Evolutionary conservation across 345 rosid species (phyloP), one percentile per base, ranked within the genome.

Genomic region (Rhizophora apiculata): DNA sequence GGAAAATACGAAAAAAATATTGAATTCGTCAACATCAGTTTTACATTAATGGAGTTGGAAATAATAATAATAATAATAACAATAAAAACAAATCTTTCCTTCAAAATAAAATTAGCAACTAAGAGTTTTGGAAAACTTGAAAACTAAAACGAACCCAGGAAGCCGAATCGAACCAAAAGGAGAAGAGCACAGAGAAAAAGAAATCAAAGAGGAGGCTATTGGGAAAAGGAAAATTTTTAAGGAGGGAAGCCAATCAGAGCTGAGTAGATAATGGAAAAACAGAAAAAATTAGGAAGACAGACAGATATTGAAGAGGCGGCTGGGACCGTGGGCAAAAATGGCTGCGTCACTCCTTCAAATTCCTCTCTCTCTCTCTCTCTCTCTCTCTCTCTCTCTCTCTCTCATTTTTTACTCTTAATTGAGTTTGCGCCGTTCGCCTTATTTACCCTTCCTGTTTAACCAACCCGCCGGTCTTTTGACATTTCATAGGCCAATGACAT

Each of bases 311-410:
- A 13, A 43, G 31, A 43, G 48, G 68, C 46, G 49, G 48, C 72
- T 66, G 55, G 64, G 64, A 67, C 63, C 71, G 76, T 68, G 76
- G 76, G 76, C 76, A 32, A 64, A 63, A 68, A 61, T 68, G 60
- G 70, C 49, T 58, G 70, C 67, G 55, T 8, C 67, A 68, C 60
- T 64, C 43, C 63, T 72, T 68, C 63, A 58, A 39, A 62, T 27
- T 43, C 24, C 24, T 24, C 24, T 24, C 24, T 24, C 24, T 24
- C 24, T 24, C 24, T 24, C 24, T 24, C 24, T 24, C 24, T 24
- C 24, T 24, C 24, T 24, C 1, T 24, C 1, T 24, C 1, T 24
- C 24, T 24, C 24, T 24, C 24, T 24, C 24, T 24, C 1, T 24
- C 1, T 24, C 1, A n/a, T 34, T 5, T 34, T 34, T 36, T 34